These are phyloP conservation scores for Sextonia rubra DNA, from an alignment of 164 flowering plant genomes.

Conservation along the genomic window DNA sequence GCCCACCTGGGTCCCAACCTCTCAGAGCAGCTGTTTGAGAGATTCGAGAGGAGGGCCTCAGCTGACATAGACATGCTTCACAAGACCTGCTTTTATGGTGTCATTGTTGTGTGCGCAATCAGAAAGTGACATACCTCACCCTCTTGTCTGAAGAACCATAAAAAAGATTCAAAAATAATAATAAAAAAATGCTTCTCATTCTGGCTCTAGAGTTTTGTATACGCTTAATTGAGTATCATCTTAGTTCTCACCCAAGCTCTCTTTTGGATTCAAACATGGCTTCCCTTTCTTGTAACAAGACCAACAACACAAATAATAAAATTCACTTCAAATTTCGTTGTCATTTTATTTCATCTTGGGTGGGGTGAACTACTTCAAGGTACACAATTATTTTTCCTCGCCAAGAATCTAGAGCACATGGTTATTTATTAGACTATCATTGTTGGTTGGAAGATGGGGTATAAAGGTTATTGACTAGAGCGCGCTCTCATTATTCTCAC, in stretches of 20 bases:
- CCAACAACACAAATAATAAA: neutral
- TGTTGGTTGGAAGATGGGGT: too few species aligned
- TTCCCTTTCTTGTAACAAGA: neutral
- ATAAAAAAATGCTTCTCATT: neutral
- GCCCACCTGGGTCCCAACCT: constrained; percentile 36
- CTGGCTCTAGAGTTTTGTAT: neutral
- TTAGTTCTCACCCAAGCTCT: neutral
- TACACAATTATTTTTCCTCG: too few species aligned
- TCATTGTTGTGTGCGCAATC: constrained; percentile 29
- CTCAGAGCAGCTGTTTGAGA: constrained; percentile 31
- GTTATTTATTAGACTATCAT: neutral
- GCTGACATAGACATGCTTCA: constrained; percentile 26
- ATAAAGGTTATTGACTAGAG: too few species aligned
- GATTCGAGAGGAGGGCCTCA: constrained; percentile 35
- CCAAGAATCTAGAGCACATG: neutral
- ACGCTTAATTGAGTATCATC: neutral
- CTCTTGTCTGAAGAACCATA: neutral
- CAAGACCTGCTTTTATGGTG: constrained; percentile 42
- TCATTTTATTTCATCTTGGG: neutral
- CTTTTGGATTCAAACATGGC: neutral
- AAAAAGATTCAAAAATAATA: neutral
- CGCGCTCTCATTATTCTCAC: too few species aligned
- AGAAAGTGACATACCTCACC: constrained; percentile 15
- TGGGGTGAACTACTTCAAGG: neutral
- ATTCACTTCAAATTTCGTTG: too few species aligned